Evolutionary conservation across 257 asterid genomes (phyloP).

Genomic region (Thymus quinquecostatus): DNA sequence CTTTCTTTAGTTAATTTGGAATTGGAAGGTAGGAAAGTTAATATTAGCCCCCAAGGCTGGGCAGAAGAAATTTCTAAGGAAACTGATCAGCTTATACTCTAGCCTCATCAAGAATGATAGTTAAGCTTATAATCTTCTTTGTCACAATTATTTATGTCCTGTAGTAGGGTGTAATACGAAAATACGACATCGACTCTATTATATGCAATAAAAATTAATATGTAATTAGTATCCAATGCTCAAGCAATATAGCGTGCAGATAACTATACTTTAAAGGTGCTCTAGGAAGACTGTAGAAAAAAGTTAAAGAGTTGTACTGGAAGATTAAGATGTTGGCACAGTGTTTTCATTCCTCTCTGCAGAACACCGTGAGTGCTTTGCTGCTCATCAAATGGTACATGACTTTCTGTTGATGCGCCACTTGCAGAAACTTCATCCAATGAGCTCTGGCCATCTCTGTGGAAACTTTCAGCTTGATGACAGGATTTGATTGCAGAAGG

Average conservation of each 20-base stretch:
- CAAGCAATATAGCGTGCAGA: neutral
- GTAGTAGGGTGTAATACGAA: neutral
- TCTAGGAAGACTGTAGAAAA: slow-evolving; percentile 13
- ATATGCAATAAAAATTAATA: neutral
- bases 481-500: slow-evolving; percentile 33
- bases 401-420: slow-evolving; percentile 36
- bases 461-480: slow-evolving; percentile 36
- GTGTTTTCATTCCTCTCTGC: slow-evolving; percentile 45
- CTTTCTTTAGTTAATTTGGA: neutral
- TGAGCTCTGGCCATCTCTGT: slow-evolving; percentile 33
- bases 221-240: neutral
- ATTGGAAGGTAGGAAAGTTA: neutral
- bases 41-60: neutral
- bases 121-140: neutral
- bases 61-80: neutral
- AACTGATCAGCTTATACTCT: too few species aligned
- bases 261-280: neutral
- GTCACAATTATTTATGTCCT: neutral
- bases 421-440: slow-evolving; percentile 35
- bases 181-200: neutral
- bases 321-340: slow-evolving; percentile 59
- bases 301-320: slow-evolving; percentile 56
- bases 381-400: slow-evolving; percentile 44
- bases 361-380: slow-evolving; percentile 47
- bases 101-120: neutral